These are phyloP conservation scores for Pascua sp. DNA, from an alignment of 1,284 basidiomycete genomes.

Conservation along the genomic window DNA sequence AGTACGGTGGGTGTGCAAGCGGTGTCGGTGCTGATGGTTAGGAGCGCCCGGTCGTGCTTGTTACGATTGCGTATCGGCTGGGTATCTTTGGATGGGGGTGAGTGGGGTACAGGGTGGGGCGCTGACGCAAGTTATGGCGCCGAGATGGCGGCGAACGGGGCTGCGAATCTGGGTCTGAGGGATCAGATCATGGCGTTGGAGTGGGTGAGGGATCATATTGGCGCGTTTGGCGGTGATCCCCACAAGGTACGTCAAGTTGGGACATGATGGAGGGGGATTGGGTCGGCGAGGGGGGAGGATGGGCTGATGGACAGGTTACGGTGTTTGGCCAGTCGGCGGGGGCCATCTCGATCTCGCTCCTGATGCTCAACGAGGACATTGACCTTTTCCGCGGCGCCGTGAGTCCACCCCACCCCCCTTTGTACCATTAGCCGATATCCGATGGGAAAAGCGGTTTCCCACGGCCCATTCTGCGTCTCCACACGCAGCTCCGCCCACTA, in stretches of 20 bases:
- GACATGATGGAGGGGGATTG: no score
- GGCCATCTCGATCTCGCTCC: conserved; percentile 38
- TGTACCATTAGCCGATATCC: no score
- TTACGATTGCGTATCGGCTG: conserved; percentile 52
- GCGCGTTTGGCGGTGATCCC: conserved; percentile 53
- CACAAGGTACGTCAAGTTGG: conserved; percentile 37
- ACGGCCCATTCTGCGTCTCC: no score
- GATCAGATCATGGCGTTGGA: conserved; percentile 53
- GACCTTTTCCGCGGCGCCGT: conserved; percentile 41
- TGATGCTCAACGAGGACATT: conserved; percentile 32
- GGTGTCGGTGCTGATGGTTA: conserved; percentile 7
- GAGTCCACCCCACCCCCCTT: neutral
- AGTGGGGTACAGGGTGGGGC: no score
- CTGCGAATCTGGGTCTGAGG: conserved; percentile 44
- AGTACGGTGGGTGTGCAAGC: conserved; percentile 4
- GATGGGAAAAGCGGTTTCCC: no score
- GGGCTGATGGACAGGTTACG: conserved; percentile 29
- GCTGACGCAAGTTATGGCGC: conserved; percentile 42
- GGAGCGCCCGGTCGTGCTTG: conserved; percentile 47
- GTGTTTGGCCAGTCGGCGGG: conserved; percentile 49
- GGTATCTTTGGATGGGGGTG: conserved; percentile 50
- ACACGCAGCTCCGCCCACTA: no score
- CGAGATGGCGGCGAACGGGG: conserved; percentile 35
- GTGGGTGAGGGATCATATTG: conserved; percentile 54
- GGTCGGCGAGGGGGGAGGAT: no score